Conservation (phyloP, 148 eudicot species). For the Heliamphora exappendiculata region DNA sequence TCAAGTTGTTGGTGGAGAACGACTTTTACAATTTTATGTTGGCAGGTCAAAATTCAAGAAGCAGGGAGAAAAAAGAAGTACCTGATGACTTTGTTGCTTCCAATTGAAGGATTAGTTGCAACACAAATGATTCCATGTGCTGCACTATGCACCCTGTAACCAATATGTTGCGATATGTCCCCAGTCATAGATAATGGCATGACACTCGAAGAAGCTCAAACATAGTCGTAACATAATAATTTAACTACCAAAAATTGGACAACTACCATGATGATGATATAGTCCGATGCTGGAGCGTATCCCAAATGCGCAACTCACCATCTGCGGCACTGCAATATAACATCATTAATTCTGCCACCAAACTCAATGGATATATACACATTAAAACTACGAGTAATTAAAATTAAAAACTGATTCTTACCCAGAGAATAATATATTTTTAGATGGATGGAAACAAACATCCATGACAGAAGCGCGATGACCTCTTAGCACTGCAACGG, state of each 20-base stretch:
- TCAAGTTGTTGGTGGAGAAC: not conserved
- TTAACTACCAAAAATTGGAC: not conserved
- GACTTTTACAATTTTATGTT: not conserved
- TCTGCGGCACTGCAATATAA: conserved; percentile 58
- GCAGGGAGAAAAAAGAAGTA: conserved; percentile 4
- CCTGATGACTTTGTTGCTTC: conserved; percentile 63
- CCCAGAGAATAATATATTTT: conserved; percentile 68
- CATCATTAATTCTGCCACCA: conserved; percentile 1
- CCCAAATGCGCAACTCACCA: conserved; percentile 89
- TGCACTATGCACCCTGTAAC: conserved; percentile 69
- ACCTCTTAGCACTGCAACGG: conserved; percentile 76
- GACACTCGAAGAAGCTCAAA: not conserved
- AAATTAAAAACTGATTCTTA: conserved; percentile 12
- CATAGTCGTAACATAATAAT: not conserved
- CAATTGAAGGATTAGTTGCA: conserved; percentile 51
- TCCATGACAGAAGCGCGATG: conserved; percentile 92
- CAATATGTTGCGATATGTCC: not conserved
- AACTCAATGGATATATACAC: not conserved
- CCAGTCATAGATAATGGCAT: not conserved
- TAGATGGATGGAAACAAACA: conserved; percentile 67
- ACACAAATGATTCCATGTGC: conserved; percentile 68
- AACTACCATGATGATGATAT: conserved; percentile 67
- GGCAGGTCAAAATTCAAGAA: not conserved
- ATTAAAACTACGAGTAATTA: conserved; percentile 2
- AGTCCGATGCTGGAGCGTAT: conserved; percentile 63